Evolutionary conservation across 2,329 filamentous ascomycete species (phyloP).

Genomic region (Conoideocrella luteorostrata): DNA sequence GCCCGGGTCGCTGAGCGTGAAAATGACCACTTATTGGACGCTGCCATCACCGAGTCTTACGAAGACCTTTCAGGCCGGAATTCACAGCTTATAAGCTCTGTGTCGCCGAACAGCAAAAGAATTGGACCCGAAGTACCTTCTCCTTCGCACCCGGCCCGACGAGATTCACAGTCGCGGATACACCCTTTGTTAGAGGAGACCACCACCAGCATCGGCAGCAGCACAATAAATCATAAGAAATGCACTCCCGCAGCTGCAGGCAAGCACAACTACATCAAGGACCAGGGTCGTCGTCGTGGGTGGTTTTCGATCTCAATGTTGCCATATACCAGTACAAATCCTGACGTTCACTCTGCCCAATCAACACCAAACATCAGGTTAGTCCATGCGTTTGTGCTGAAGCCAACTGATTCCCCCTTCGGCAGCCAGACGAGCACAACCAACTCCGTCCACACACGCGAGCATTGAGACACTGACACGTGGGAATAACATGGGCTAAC

Average conservation of each 20-base stretch:
- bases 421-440: no score
- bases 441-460: no score
- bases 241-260: neutral
- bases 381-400: neutral
- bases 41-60: neutral
- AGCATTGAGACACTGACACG: neutral
- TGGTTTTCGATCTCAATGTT: neutral
- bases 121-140: neutral
- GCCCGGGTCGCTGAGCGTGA: neutral
- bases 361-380: neutral
- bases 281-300: neutral
- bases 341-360: neutral
- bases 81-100: neutral
- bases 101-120: neutral
- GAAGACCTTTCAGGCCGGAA: neutral
- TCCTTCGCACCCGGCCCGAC: neutral
- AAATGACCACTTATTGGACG: neutral
- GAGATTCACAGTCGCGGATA: neutral
- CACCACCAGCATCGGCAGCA: neutral
- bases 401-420: no score
- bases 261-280: neutral
- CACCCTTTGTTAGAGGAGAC: neutral
- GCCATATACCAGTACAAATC: neutral
- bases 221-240: no score
- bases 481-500: neutral